These are phyloP conservation scores for Globisporangium uncinulatum DNA, from an alignment of 352 stramenopile genomes.

Conservation along the genomic window DNA sequence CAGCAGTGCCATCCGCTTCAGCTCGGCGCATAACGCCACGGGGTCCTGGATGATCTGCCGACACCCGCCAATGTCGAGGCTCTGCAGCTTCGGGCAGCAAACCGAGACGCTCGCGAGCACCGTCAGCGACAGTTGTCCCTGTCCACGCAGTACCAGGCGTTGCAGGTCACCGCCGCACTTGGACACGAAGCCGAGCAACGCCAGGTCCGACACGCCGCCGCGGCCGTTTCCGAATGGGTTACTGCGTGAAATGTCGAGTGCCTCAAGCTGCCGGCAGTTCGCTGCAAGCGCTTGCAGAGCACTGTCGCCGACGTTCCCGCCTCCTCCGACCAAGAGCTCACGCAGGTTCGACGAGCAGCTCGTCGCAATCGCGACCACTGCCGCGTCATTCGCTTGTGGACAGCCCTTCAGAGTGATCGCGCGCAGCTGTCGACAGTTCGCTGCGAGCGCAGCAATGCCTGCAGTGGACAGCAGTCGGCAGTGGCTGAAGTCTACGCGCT, in stretches of 20 bases:
- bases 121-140: slow-evolving; percentile 38
- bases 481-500: slow-evolving; percentile 53
- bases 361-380: slow-evolving; percentile 24
- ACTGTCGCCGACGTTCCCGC: slow-evolving; percentile 39
- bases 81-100: slow-evolving; percentile 35
- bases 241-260: slow-evolving; percentile 54
- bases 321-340: slow-evolving; percentile 38
- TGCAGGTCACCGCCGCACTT: slow-evolving; percentile 36
- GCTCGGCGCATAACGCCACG: slow-evolving; percentile 26
- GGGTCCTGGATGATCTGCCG: slow-evolving; percentile 52
- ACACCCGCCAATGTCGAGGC: slow-evolving; percentile 54
- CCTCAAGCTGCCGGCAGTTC: slow-evolving; percentile 28
- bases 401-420: slow-evolving; percentile 51
- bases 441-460: slow-evolving; percentile 26
- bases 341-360: slow-evolving; percentile 25
- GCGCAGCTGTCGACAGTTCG: slow-evolving; percentile 20
- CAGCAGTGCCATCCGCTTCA: slow-evolving; percentile 38
- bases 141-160: slow-evolving; percentile 42
- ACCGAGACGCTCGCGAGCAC: slow-evolving; percentile 31
- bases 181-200: slow-evolving; percentile 32
- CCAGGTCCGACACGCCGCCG: slow-evolving; percentile 40
- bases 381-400: slow-evolving; percentile 41
- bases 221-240: slow-evolving; percentile 60
- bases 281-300: slow-evolving; percentile 33
- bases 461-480: slow-evolving; percentile 42